A percentile compares a stretch with the other conserved stretches of the same genome.
Evolutionary conservation across 257 asterid genomes (phyloP).

Genomic region (Ajuga chamaepitys): DNA sequence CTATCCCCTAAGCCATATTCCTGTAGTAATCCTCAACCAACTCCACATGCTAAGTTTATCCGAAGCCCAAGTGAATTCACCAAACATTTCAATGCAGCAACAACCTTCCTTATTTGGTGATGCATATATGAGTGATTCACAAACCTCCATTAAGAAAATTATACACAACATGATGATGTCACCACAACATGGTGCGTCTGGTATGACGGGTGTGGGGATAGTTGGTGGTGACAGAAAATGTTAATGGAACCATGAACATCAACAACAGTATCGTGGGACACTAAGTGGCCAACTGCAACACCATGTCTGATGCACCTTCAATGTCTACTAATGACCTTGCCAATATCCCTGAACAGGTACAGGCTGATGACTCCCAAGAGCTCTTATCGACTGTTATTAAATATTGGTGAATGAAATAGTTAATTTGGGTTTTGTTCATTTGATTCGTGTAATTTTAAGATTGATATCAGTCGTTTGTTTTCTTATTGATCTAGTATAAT

Average conservation of each 20-base stretch:
- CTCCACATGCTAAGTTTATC: constrained; percentile 42
- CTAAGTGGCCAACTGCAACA: constrained; percentile 36
- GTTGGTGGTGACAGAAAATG: constrained; percentile 44
- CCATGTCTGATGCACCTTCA: no score
- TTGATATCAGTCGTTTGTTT: no score
- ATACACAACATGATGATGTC: constrained; percentile 79
- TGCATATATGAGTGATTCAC: constrained; percentile 59
- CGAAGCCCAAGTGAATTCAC: constrained; percentile 45
- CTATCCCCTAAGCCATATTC: constrained; percentile 67
- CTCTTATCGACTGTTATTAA: no score
- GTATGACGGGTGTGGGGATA: constrained; percentile 42
- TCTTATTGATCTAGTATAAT: no score
- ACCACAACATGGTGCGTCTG: constrained; percentile 55
- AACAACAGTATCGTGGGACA: constrained; percentile 35
- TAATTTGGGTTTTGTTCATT: no score
- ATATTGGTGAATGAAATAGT: no score
- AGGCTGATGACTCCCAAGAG: no score
- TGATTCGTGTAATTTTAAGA: no score
- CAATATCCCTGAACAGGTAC: no score
- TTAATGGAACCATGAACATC: constrained; percentile 40
- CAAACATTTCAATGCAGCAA: constrained; percentile 54
- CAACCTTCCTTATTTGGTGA: constrained; percentile 42
- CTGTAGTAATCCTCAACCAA: constrained; percentile 54
- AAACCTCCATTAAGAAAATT: constrained; percentile 86
- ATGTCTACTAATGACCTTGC: no score